Base-by-base conservation (phyloP, 257 asterid genomes). In the Dorcoceras hygrometricum region DNA sequence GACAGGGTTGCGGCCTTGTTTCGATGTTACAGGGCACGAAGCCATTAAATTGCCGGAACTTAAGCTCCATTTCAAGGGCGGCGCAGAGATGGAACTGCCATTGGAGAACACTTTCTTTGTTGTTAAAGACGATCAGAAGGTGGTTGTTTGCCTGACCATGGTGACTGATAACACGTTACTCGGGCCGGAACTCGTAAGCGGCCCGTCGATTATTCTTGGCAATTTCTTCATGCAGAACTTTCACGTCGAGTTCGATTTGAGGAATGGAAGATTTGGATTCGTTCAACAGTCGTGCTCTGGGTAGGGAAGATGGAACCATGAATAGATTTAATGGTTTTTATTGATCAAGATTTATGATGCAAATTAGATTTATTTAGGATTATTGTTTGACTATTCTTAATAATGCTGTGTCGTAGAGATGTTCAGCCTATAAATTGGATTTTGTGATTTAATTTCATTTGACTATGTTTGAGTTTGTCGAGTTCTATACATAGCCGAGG, bases 171-270 rank as follows among this genome's bases (percentile, higher is more conserved):
- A 72, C 46, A 64, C 75, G 5, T 8, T 69, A 54, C 63, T 72
- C 11, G 84, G 87, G 27, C 79, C 82, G 1, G 80, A 70, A 46
- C 63, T 60, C 20, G 39, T 51, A 10, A 65, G 74, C 6, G 98
- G 96, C 2, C 98, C 97, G 22, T 78, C 94, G 0, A 83, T 93
- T 48, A 90, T 93, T 65, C 59, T 93, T 75, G 98, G 97, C 5
- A 93, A 83, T 39, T 90, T 79, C 74, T 84, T 83, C 83, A 82
- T 84, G 97, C 98, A 93, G 82, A 87, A 89, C 59, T 89, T 73
- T 34, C 71, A 71, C n/a, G 89, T 86, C 5, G 97, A 93, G 71
- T 93, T 66, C 78, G 97, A 93, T 75, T 57, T 93, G 71, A 80
- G 78, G 77, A 87, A 88, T 57, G 80, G 88, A 22, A 79, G 86